Evolutionary conservation across 139 green algal genomes (phyloP), one percentile per base, ranked within the genome.

Genomic region (Trebouxia sp.): DNA sequence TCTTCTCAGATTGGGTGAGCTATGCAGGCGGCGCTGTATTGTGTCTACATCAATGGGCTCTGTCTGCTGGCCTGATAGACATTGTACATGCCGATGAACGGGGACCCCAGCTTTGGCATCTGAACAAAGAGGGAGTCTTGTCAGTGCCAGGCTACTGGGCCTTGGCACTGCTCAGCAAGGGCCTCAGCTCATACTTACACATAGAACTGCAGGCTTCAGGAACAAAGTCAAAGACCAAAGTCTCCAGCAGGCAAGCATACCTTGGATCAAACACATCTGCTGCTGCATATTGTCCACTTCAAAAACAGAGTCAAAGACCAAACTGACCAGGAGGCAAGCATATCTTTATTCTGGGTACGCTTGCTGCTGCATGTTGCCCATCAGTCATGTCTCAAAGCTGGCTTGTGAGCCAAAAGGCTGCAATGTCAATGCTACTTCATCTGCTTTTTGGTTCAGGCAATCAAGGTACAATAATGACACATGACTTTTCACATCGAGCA

Each of bases 41-140:
- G 24, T 4, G 17, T 55, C 24, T 51, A 6, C 69, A 77, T 24
- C 69, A 77, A 24, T 10, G 38, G 10, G 26, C 43, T 0, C 12
- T 55, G 37, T 48, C 65, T 22, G 28, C 62, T 14, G 83, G 75
- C 1, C 17, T 69, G 35, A 77, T 53, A 35, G 86, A 84, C 0
- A 89, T 85, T 66, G 81, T 89, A 17, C 77, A 90, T 82, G 80
- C 76, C 0, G 70, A 89, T 9, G 58, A 86, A 14, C 79, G 89
- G 2, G 83, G 62, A 37, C 35, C n/a, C 5, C 66, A 42, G 26
- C 70, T 90, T n/a, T 10, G 91, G 38, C 62, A 50, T 22, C 83
- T 91, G 35, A 98, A 98, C 84, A 97, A 96, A 78, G 94, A 97
- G 83, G 94, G 94, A 9, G 20, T 97, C 12, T 75, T 86, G 26